phyloP scores from a whole-genome alignment of 768 basidiomycete genomes.

The Glaciozyma antarctica region DNA sequence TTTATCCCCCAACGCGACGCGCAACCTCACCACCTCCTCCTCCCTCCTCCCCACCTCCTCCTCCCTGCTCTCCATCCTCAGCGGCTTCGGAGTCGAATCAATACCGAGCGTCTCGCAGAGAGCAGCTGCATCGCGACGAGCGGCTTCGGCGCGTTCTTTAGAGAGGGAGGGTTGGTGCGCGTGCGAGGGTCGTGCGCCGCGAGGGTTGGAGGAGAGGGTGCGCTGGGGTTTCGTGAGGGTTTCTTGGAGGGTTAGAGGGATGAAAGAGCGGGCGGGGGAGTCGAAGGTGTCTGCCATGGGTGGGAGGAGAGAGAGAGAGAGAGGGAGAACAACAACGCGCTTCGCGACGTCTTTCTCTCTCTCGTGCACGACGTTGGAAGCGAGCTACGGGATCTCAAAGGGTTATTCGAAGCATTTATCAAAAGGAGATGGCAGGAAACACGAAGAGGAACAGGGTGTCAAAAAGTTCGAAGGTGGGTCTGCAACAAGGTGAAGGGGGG shows the following conservation, averaged over 20 bases:
- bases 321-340: no score
- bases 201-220: background rate
- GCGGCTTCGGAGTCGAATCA: conserved; percentile 4
- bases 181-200: background rate
- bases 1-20: background rate
- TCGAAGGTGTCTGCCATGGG: background rate
- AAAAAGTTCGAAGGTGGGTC: background rate
- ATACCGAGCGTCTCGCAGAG: conserved; percentile 1
- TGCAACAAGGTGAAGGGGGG: background rate
- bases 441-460: background rate
- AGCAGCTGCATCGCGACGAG: conserved; percentile 7
- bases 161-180: background rate
- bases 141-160: conserved; percentile 5
- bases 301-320: background rate
- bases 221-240: background rate
- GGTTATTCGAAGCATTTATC: background rate
- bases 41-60: background rate
- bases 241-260: background rate
- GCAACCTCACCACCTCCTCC: background rate
- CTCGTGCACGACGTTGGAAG: no score
- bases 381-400: no score
- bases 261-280: background rate
- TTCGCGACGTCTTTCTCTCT: no score
- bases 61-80: background rate
- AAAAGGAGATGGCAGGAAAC: background rate